phyloP scores from a whole-genome alignment of 2,329 filamentous ascomycete genomes.

The Fusarium kyushuense region DNA sequence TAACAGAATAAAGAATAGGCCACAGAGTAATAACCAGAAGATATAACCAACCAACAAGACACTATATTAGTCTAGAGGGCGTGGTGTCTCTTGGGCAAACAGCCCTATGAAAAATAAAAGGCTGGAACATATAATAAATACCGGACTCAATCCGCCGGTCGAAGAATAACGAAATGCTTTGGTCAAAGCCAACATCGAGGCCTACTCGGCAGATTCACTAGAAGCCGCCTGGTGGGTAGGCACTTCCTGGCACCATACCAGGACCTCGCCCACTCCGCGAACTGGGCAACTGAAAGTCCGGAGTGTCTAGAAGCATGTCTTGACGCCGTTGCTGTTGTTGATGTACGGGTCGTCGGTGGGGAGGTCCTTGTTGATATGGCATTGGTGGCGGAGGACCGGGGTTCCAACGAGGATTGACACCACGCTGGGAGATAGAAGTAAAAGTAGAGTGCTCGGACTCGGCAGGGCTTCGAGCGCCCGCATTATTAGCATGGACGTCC shows the following conservation, averaged over 20 bases:
- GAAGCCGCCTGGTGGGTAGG: constrained; percentile 60
- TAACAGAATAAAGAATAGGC: neutral
- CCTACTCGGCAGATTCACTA: constrained; percentile 30
- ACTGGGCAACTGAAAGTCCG: constrained; percentile 82
- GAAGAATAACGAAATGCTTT: constrained; percentile 4
- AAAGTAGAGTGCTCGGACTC: constrained; percentile 86
- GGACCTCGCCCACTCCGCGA: constrained; percentile 52
- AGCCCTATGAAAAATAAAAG: constrained; percentile 13
- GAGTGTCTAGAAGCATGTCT: constrained; percentile 84
- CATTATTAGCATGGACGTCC: constrained; percentile 65
- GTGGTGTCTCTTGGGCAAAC: constrained; percentile 24
- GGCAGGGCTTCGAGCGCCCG: constrained; percentile 75
- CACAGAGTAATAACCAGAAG: constrained; percentile 4
- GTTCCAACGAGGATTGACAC: constrained; percentile 89
- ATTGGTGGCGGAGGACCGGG: constrained; percentile 62
- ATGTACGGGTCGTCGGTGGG: constrained; percentile 60
- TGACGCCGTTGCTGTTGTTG: constrained; percentile 71
- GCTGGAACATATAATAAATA: constrained; percentile 14
- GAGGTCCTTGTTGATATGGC: constrained; percentile 58
- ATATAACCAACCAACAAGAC: constrained; percentile 17
- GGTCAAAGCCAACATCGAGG: constrained; percentile 5
- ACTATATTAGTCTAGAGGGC: constrained; percentile 27
- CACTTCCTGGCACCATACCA: constrained; percentile 65
- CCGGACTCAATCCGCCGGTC: constrained; percentile 5
- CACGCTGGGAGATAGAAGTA: constrained; percentile 89